Evolutionary conservation across 1,139 yeast genomes (phyloP), one percentile per base, ranked within the genome.

Genomic region (Diutina sp.): DNA sequence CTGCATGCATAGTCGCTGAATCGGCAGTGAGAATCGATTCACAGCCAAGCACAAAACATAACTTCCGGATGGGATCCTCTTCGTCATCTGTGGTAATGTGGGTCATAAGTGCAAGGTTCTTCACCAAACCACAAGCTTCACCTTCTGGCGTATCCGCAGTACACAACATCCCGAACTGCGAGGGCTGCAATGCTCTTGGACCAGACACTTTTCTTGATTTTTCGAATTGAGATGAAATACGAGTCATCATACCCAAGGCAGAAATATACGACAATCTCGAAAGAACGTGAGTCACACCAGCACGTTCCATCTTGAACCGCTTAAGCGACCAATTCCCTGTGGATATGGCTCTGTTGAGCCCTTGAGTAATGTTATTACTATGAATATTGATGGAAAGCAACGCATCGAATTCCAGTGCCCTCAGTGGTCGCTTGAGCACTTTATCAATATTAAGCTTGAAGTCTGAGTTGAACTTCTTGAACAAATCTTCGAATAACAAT

Each of bases 71-170:
- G 14, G 99, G 98, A 18, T 78, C 87, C 67, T 93, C 98, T 69
- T 93, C 99, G 64, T 90, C 98, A 70, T 93, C 99, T 3, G 99
- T 91, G 9, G 99, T 93, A 66, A 93, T 95, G 72, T 93, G 99
- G 16, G 99, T 93, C 99, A 93, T 93, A 57, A 93, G 78, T 1
- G 99, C 99, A 69, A 93, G 77, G 67, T 93, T 93, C 71, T 93
- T 93, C 45, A 93, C 99, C 69, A 93, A 80, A 66, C 99, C 99
- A 83, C 99, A 93, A 1, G 99, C 99, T 70, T 95, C 99, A 78
- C 99, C 99, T 80, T 93, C 99, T 2, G 99, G 99, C 0, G 99
- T 93, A 80, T 93, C 99, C 0, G 98, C 89, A 7, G 99, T 90
- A 78, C 99, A 93, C 60, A 93, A 78, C 98, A 93, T 93, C 67